A percentile compares a stretch with the other conserved stretches of the same genome.
Conservation (phyloP, 2,329 filamentous ascomycete genomes). For the Colletotrichum gloeosporioides region DNA sequence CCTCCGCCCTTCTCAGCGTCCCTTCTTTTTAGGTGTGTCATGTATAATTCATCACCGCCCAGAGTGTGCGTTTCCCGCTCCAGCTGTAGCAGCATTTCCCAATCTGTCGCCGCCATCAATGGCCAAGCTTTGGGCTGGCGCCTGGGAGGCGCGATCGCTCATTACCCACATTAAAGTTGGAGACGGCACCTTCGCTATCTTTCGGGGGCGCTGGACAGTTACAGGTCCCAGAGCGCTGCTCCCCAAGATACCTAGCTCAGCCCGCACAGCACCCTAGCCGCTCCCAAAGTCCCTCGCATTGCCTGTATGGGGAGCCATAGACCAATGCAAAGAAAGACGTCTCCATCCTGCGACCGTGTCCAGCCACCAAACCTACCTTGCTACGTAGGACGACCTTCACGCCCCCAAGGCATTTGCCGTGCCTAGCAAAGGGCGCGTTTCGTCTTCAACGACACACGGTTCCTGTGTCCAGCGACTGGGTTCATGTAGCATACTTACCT, state of each 20-base stretch:
- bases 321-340: background rate
- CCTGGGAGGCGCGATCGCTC: background rate
- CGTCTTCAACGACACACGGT: background rate
- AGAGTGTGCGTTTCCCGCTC: background rate
- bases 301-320: background rate
- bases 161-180: background rate
- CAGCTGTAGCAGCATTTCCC: background rate
- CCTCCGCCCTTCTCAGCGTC: background rate
- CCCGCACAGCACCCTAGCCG: slow-evolving; percentile 4
- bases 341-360: background rate
- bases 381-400: background rate
- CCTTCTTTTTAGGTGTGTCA: background rate
- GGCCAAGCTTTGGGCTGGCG: background rate
- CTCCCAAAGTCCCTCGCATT: slow-evolving; percentile 8
- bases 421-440: background rate
- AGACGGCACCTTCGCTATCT: background rate
- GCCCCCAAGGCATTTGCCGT: background rate
- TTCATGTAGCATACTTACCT: background rate
- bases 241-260: slow-evolving; percentile 9
- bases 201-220: background rate
- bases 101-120: background rate
- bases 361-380: background rate
- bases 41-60: background rate
- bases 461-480: background rate
- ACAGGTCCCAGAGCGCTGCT: background rate